These are phyloP conservation scores for Melastoma candidum DNA, from an alignment of 441 rosid species.

Conservation along the genomic window DNA sequence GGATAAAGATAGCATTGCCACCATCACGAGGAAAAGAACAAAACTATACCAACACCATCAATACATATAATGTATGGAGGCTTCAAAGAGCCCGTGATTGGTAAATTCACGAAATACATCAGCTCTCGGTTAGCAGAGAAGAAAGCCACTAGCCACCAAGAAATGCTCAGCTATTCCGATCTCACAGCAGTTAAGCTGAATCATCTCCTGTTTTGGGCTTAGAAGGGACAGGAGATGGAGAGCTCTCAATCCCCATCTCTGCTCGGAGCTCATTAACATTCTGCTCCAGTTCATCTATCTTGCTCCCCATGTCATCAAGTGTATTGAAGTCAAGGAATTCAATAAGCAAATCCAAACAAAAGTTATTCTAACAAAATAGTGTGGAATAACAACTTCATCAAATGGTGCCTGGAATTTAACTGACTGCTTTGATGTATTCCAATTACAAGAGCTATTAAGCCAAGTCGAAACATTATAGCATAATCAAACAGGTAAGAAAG, in stretches of 20 bases:
- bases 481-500: too few relatives aligned
- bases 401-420: too few relatives aligned
- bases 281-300: constrained; percentile 59
- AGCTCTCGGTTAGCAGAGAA: background rate
- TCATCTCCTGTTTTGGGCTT: constrained; percentile 36
- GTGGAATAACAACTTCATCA: background rate
- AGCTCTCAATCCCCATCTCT: constrained; percentile 67
- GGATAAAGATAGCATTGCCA: too few relatives aligned
- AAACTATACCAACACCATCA: too few relatives aligned
- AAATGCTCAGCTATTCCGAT: background rate
- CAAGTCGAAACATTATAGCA: too few relatives aligned
- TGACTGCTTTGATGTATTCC: too few relatives aligned
- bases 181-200: constrained; percentile 22
- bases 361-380: background rate
- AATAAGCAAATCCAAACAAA: constrained; percentile 13
- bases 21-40: too few relatives aligned
- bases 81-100: too few relatives aligned
- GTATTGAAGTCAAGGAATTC: constrained; percentile 35
- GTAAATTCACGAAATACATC: too few relatives aligned
- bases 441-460: too few relatives aligned
- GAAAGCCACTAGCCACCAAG: background rate
- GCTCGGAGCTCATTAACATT: constrained; percentile 44
- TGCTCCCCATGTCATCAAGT: constrained; percentile 66
- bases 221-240: constrained; percentile 43
- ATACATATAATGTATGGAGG: too few relatives aligned